Evolutionary conservation across 163 green algal genomes (phyloP).

Genomic region (Scenedesmus sp.): DNA sequence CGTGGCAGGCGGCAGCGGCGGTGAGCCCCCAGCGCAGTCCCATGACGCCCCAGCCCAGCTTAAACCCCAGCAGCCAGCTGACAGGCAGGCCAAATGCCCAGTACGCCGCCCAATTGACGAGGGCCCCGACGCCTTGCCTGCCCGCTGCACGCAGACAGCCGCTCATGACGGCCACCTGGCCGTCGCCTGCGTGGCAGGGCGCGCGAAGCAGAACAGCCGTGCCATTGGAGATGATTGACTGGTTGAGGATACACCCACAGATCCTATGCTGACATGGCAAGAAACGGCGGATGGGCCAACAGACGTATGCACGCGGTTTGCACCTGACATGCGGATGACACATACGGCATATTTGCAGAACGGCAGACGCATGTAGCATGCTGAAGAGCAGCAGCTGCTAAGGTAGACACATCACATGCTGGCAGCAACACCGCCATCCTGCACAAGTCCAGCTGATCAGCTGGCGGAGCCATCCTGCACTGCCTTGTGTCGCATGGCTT

Average conservation of each 20-base stretch:
- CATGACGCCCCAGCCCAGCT: constrained; percentile 46
- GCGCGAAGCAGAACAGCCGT: not conserved
- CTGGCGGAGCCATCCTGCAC: not conserved
- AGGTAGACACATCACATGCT: no score
- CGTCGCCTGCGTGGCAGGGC: constrained; percentile 47
- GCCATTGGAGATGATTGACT: no score
- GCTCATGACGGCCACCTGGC: constrained; percentile 36
- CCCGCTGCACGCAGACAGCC: constrained; percentile 66
- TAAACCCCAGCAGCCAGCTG: constrained; percentile 54
- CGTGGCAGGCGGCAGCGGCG: not conserved
- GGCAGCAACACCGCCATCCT: no score
- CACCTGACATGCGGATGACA: no score
- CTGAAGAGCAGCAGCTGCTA: no score
- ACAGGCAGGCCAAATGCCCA: constrained; percentile 68
- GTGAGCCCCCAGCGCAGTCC: constrained; percentile 47
- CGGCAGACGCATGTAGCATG: no score
- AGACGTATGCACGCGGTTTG: no score
- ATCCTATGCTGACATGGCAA: no score
- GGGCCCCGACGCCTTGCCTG: constrained; percentile 61
- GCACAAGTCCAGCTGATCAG: no score
- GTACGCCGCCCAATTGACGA: constrained; percentile 56
- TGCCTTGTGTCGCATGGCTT: not conserved
- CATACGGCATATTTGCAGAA: no score
- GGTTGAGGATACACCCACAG: no score
- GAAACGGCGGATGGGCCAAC: no score